Percentiles rank a stretch among this genome's conserved stretches.
phyloP scores from a whole-genome alignment of 192 early-diverging fungal species.

The Entomortierella chlamydospora region DNA sequence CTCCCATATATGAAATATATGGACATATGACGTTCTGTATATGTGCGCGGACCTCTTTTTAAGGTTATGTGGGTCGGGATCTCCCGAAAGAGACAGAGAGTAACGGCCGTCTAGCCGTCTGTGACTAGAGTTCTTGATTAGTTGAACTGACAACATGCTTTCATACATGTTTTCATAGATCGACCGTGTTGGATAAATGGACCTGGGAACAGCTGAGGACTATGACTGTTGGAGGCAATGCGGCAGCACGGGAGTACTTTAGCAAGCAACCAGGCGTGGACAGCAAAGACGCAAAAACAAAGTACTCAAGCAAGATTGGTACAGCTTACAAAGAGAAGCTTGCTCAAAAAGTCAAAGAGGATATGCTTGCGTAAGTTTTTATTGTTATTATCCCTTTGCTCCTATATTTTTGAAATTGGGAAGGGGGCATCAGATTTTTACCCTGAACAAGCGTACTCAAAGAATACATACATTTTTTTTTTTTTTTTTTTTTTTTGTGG shows the following conservation, averaged over 20 bases:
- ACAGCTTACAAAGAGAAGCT: conserved; percentile 86
- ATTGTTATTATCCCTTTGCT: neutral
- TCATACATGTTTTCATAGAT: conserved; percentile 60
- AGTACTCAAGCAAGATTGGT: conserved; percentile 81
- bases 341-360: conserved; percentile 76
- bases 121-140: no score
- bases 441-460: no score
- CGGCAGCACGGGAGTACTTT: conserved; percentile 84
- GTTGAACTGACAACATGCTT: no score
- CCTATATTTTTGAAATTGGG: neutral
- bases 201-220: conserved; percentile 89
- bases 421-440: no score
- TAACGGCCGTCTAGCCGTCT: no score
- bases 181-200: conserved; percentile 92
- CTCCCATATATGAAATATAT: no score
- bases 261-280: conserved; percentile 66
- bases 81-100: no score
- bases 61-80: no score
- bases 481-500: neutral
- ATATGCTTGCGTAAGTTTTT: conserved; percentile 60
- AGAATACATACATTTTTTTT: neutral
- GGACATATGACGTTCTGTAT: no score
- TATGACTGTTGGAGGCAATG: conserved; percentile 92
- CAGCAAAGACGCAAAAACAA: conserved; percentile 80
- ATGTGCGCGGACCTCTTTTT: conserved; percentile 9